These are phyloP conservation scores for Stachybotrys echinatus DNA, from an alignment of 2,329 filamentous ascomycete species.

Conservation along the genomic window DNA sequence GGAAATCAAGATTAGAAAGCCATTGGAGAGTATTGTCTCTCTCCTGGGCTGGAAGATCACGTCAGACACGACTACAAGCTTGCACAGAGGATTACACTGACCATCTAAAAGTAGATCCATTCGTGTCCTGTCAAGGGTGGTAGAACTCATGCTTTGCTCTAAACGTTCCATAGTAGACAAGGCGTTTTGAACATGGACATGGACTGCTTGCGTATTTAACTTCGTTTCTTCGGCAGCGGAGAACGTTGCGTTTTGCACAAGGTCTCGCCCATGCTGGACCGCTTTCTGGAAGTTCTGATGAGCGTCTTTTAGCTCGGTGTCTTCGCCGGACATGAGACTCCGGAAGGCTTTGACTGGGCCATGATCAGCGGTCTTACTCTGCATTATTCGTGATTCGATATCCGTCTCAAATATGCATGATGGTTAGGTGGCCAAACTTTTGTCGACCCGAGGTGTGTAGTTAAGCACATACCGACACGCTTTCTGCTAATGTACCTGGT, in stretches of 20 bases:
- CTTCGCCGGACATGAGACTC: conserved; percentile 5
- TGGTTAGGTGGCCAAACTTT: neutral
- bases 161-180: conserved; percentile 1
- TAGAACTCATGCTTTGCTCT: neutral
- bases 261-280: conserved; percentile 4
- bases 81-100: neutral
- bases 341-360: conserved; percentile 6
- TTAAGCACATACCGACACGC: conserved; percentile 5
- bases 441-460: neutral
- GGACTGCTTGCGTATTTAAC: neutral
- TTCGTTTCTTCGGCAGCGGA: conserved; percentile 3
- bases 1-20: conserved; percentile 6
- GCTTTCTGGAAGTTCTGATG: conserved; percentile 6
- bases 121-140: neutral
- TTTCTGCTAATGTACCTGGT: conserved; percentile 7
- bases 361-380: neutral
- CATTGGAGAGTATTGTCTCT: conserved; percentile 4
- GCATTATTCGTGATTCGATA: neutral
- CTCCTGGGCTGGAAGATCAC: conserved; percentile 2
- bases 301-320: conserved; percentile 5
- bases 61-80: neutral
- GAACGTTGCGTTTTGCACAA: conserved; percentile 5
- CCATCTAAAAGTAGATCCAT: neutral
- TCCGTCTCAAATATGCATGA: neutral
- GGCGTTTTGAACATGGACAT: conserved; percentile 1